Evolutionary conservation across 2,329 filamentous ascomycete genomes (phyloP).

Genomic region (Cercospora sp.): DNA sequence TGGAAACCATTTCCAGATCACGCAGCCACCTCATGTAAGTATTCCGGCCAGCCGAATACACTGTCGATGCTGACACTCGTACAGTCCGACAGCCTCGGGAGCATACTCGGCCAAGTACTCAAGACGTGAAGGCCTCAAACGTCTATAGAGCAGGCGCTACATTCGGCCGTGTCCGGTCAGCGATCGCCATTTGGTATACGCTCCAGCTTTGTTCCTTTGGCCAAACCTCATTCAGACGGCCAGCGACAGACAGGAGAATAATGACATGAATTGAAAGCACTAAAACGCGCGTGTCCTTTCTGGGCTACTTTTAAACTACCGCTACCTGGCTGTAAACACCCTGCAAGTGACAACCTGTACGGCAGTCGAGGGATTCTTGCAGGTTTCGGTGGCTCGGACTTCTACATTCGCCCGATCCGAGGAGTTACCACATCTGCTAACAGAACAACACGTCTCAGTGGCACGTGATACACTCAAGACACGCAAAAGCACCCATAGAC

Average conservation of each 20-base stretch:
- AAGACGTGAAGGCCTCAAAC: not conserved
- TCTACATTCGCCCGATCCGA: not conserved
- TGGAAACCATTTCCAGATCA: conserved; percentile 38
- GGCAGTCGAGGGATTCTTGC: not conserved
- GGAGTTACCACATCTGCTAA: not conserved
- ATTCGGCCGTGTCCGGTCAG: not conserved
- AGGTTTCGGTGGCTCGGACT: not conserved
- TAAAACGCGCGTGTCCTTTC: not conserved
- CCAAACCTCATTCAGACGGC: not conserved
- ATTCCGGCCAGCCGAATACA: not conserved
- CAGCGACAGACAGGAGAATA: not conserved
- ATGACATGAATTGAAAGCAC: not conserved
- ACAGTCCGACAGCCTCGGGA: conserved; percentile 27
- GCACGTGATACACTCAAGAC: not conserved
- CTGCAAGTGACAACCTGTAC: not conserved
- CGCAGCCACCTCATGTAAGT: conserved; percentile 36
- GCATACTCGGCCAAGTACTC: conserved; percentile 14
- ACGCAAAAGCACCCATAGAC: not conserved
- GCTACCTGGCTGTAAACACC: not conserved
- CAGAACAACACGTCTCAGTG: not conserved
- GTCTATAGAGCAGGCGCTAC: not conserved
- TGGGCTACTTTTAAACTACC: not conserved
- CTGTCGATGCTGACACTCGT: not conserved
- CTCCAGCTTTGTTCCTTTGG: not conserved
- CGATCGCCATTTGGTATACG: not conserved